Conservation (phyloP, 2,329 filamentous ascomycete genomes). For the Parascedosporium putredinis region DNA sequence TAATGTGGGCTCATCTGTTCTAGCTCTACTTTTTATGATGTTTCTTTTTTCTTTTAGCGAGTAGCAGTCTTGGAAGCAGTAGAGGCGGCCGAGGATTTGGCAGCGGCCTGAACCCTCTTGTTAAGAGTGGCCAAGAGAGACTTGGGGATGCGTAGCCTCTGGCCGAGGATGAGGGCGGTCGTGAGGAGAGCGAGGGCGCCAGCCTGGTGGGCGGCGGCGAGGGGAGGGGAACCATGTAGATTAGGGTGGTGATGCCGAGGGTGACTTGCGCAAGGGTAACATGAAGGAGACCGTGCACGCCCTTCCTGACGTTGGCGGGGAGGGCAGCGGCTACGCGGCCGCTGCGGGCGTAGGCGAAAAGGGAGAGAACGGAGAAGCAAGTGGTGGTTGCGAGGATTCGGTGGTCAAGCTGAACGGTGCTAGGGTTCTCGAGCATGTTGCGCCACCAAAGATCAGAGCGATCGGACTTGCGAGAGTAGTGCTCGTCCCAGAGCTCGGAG, state of each 20-base stretch:
- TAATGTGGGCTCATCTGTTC: too few species aligned
- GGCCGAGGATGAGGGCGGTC: constrained; percentile 69
- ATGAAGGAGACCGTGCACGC: constrained; percentile 70
- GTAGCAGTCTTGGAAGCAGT: constrained; percentile 9
- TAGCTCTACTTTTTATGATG: neutral
- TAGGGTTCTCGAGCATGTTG: constrained; percentile 95
- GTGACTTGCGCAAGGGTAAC: constrained; percentile 72
- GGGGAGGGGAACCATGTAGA: constrained; percentile 87
- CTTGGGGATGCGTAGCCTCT: constrained; percentile 63
- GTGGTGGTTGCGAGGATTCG: constrained; percentile 84
- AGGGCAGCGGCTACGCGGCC: constrained; percentile 47
- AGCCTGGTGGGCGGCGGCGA: constrained; percentile 89
- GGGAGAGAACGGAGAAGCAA: constrained; percentile 66
- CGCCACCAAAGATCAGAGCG: constrained; percentile 85
- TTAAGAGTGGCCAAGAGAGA: constrained; percentile 51
- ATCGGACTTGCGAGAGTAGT: constrained; percentile 73
- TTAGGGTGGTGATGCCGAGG: constrained; percentile 80
- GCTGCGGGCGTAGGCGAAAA: constrained; percentile 72
- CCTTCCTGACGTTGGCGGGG: constrained; percentile 53
- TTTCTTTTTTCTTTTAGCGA: constrained; percentile 9
- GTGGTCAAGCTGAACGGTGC: constrained; percentile 90
- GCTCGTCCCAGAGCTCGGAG: constrained; percentile 72
- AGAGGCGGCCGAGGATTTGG: constrained; percentile 10
- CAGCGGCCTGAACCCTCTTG: constrained; percentile 25
- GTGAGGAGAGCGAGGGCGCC: constrained; percentile 78